Evolutionary conservation across 306 rosid species (phyloP).

Genomic region (Inga laurina): DNA sequence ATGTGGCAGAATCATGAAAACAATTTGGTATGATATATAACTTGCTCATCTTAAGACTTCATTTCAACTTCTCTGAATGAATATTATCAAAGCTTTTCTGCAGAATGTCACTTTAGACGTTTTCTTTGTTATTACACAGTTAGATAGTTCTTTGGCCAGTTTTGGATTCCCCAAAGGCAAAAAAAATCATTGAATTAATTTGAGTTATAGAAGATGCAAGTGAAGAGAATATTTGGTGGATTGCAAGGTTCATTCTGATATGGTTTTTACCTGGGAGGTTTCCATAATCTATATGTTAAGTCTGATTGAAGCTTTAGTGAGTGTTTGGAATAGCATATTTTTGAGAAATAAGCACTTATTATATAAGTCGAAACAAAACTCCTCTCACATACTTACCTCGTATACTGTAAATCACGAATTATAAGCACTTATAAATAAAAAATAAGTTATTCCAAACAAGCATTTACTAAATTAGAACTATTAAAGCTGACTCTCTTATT

Average conservation of each 20-base stretch:
- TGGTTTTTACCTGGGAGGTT: background rate
- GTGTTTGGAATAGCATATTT: no score
- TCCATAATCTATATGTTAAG: background rate
- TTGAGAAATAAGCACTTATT: no score
- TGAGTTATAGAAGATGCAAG: background rate
- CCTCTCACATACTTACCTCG: no score
- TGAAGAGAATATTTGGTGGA: background rate
- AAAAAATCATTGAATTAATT: background rate
- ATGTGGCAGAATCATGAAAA: slow-evolving; percentile 31
- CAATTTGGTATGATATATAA: background rate
- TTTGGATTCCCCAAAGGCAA: background rate
- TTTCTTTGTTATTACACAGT: background rate
- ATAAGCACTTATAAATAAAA: no score
- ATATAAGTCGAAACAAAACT: no score
- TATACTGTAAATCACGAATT: no score
- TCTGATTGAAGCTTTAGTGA: background rate
- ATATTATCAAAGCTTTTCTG: background rate
- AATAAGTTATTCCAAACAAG: no score
- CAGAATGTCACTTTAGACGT: background rate
- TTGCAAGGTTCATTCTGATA: background rate
- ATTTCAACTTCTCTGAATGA: background rate
- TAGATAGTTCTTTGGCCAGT: background rate
- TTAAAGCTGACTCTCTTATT: background rate
- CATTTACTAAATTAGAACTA: background rate
- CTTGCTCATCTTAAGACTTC: background rate